These are phyloP conservation scores for Diplocarpon mali DNA, from an alignment of 2,329 filamentous ascomycete genomes.

Conservation along the genomic window DNA sequence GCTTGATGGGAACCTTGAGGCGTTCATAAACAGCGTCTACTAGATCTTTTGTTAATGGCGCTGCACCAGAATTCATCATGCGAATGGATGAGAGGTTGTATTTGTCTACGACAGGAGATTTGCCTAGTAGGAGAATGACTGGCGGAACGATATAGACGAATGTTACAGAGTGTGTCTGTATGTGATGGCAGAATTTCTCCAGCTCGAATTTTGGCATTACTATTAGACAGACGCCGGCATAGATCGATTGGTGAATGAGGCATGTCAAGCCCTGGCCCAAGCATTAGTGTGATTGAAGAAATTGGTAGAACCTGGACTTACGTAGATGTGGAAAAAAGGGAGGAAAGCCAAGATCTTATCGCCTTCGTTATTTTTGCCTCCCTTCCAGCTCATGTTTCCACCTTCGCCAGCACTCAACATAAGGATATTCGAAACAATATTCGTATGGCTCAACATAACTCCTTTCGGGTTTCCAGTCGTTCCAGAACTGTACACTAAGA, in stretches of 20 bases:
- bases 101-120: constrained; percentile 64
- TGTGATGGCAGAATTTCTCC: constrained; percentile 62
- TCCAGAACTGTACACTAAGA: constrained; percentile 79
- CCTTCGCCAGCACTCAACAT: constrained; percentile 45
- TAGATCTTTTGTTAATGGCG: constrained; percentile 71
- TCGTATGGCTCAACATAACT: constrained; percentile 74
- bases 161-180: constrained; percentile 64
- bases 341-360: constrained; percentile 71
- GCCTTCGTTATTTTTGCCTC: constrained; percentile 47
- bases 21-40: constrained; percentile 65
- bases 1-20: constrained; percentile 72
- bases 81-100: constrained; percentile 72
- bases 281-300: constrained; percentile 2
- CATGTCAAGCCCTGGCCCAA: constrained; percentile 50
- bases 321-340: constrained; percentile 89
- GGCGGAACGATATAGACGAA: constrained; percentile 78
- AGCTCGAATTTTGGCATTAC: constrained; percentile 76
- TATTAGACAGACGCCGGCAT: constrained; percentile 53
- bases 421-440: constrained; percentile 65
- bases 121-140: constrained; percentile 68
- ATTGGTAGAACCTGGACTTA: constrained; percentile 30
- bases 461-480: constrained; percentile 90
- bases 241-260: constrained; percentile 57
- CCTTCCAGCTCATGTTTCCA: constrained; percentile 44
- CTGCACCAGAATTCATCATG: constrained; percentile 81